phyloP scores from a whole-genome alignment of 495 filamentous ascomycete species.

The Hypoxylon subgilvum region DNA sequence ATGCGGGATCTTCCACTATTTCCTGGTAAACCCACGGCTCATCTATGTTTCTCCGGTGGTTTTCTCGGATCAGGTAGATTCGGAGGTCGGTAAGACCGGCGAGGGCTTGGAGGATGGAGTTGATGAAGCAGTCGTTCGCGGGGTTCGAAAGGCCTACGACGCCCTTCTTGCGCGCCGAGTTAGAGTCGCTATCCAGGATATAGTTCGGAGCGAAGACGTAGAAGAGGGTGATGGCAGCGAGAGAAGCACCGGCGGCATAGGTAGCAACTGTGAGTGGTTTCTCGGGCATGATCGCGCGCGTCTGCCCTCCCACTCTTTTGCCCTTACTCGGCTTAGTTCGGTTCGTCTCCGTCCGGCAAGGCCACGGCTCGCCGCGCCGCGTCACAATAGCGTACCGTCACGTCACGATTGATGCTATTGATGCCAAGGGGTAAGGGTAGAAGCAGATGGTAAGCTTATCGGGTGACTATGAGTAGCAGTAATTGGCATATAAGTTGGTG shows the following conservation, averaged over 20 bases:
- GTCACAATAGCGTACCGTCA: not conserved
- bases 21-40: slow-evolving; percentile 72
- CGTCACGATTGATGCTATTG: slow-evolving; percentile 3
- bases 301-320: not conserved
- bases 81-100: slow-evolving; percentile 94
- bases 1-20: slow-evolving; percentile 47
- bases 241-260: slow-evolving; percentile 93
- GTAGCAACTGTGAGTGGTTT: slow-evolving; percentile 83
- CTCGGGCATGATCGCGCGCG: slow-evolving; percentile 72
- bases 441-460: not conserved
- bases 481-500: not conserved
- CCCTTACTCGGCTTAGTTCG: slow-evolving; percentile 1
- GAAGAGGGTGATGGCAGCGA: slow-evolving; percentile 93
- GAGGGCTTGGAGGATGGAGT: slow-evolving; percentile 91
- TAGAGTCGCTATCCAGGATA: slow-evolving; percentile 81
- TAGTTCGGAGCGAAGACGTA: slow-evolving; percentile 97
- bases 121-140: slow-evolving; percentile 99
- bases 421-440: slow-evolving; percentile 2
- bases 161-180: slow-evolving; percentile 76
- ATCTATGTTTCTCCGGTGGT: slow-evolving; percentile 79
- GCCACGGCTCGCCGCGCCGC: not conserved
- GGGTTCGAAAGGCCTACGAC: slow-evolving; percentile 89
- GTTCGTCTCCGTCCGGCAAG: not conserved
- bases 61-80: slow-evolving; percentile 85
- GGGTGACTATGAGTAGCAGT: slow-evolving; percentile 5